A percentile compares a stretch with the other conserved stretches of the same genome.
These are phyloP conservation scores for Leccinum colubrinum DNA, from an alignment of 1,284 basidiomycete genomes.

Conservation along the genomic window DNA sequence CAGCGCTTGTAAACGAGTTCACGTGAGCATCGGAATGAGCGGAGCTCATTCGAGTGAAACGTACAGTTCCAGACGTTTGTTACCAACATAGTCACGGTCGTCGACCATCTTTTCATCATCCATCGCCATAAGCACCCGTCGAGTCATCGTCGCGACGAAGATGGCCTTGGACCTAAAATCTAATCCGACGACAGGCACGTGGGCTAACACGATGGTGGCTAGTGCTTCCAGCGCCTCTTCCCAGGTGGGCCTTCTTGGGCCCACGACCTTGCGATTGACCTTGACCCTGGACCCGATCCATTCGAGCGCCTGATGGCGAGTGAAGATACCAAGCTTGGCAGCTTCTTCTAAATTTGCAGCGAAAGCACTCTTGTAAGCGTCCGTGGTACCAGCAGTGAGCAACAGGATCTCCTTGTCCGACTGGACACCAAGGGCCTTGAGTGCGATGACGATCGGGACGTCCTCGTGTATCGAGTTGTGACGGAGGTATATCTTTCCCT, in stretches of 20 bases:
- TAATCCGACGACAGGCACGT: conserved; percentile 89
- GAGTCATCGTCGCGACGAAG: conserved; percentile 97
- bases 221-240: conserved; percentile 97
- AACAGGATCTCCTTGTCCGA: conserved; percentile 98
- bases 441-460: conserved; percentile 93
- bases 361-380: conserved; percentile 87
- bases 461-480: conserved; percentile 99
- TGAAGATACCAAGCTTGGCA: conserved; percentile 87
- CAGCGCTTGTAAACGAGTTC: conserved; percentile 68
- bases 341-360: conserved; percentile 94
- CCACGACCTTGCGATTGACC: conserved; percentile 76
- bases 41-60: conserved; percentile 29
- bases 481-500: conserved; percentile 92
- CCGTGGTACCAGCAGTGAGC: conserved; percentile 91
- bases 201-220: conserved; percentile 95
- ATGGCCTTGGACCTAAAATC: conserved; percentile 96
- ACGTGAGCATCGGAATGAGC: conserved; percentile 13
- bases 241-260: conserved; percentile 81
- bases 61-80: conserved; percentile 96
- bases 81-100: conserved; percentile 98
- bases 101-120: conserved; percentile 97
- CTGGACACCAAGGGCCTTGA: conserved; percentile 95
- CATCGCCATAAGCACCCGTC: conserved; percentile 95
- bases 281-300: conserved; percentile 95
- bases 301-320: conserved; percentile 92